Evolutionary conservation across 371 early-diverging fungal species (phyloP).

Genomic region (Lichtheimia corymbifera): DNA sequence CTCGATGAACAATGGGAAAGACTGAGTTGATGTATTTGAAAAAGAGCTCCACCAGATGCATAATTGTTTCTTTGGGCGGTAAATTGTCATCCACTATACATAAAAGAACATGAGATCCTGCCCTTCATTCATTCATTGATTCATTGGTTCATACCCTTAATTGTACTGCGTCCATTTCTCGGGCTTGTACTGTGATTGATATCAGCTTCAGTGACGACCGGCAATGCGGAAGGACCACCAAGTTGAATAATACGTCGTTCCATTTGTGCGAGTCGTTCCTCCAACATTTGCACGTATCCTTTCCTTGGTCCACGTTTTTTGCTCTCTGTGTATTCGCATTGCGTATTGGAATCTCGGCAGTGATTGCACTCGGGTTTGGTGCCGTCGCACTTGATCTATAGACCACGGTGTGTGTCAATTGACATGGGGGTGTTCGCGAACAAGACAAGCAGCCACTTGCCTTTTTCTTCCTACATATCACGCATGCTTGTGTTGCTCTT

Average conservation of each 20-base stretch:
- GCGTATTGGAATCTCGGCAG: slow-evolving; percentile 63
- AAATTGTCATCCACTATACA: slow-evolving; percentile 23
- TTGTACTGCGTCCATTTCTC: not conserved
- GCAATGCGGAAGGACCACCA: slow-evolving; percentile 16
- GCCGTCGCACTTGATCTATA: slow-evolving; percentile 78
- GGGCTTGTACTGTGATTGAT: not conserved
- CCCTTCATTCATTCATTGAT: not conserved
- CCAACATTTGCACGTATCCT: slow-evolving; percentile 75
- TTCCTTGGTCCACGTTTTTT: slow-evolving; percentile 83
- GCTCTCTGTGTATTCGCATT: slow-evolving; percentile 76
- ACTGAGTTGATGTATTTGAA: slow-evolving; percentile 58
- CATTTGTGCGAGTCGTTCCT: slow-evolving; percentile 66
- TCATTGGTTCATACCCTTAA: not conserved
- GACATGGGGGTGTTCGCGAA: not conserved
- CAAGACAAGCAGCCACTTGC: slow-evolving; percentile 24
- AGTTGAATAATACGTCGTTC: slow-evolving; percentile 46
- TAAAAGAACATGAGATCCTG: not conserved
- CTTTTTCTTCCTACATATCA: slow-evolving; percentile 79
- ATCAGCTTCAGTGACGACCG: not conserved
- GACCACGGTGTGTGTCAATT: not conserved
- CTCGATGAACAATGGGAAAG: slow-evolving; percentile 57
- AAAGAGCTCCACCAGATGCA: slow-evolving; percentile 57
- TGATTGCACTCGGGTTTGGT: slow-evolving; percentile 79
- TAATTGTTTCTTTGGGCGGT: slow-evolving; percentile 50
- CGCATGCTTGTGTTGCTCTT: slow-evolving; percentile 81